Conservation (phyloP, 805 yeast genomes). For the Maudiozyma turicensis region DNA sequence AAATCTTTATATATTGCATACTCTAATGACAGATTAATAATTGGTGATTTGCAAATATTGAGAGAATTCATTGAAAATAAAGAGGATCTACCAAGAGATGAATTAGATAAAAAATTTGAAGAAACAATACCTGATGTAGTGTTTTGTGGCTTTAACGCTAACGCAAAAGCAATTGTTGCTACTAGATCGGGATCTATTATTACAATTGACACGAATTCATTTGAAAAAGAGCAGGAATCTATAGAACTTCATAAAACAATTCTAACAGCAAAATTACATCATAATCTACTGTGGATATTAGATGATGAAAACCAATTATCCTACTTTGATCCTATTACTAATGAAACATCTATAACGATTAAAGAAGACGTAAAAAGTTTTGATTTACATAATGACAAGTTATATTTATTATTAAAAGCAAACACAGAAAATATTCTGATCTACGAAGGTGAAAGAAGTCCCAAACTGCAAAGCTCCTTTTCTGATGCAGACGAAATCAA, state of each 20-base stretch:
- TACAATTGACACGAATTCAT: conserved; percentile 5
- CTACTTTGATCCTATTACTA: conserved; percentile 1
- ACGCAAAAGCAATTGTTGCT: conserved; percentile 26
- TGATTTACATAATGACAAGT: conserved; percentile 6
- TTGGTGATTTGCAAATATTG: conserved; percentile 30
- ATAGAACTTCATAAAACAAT: conserved; percentile 2
- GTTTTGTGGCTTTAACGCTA: conserved; percentile 25
- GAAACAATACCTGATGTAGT: conserved; percentile 18
- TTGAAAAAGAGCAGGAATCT: conserved; percentile 2
- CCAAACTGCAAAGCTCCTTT: conserved; percentile 6
- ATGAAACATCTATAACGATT: background rate
- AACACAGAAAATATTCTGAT: conserved; percentile 1
- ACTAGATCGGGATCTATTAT: conserved; percentile 15
- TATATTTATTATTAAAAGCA: conserved; percentile 1
- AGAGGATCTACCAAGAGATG: conserved; percentile 6
- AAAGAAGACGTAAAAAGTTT: conserved; percentile 9
- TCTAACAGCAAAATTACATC: conserved; percentile 2
- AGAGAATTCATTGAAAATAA: conserved; percentile 23
- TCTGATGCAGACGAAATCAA: conserved; percentile 21
- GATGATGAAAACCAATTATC: conserved; percentile 4
- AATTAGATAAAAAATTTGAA: background rate
- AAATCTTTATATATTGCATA: conserved; percentile 32
- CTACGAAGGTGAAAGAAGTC: background rate
- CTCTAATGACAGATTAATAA: conserved; percentile 27
- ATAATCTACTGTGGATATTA: conserved; percentile 2